Evolutionary conservation across 148 eudicot genomes (phyloP).

Genomic region (Rhododendron vialii): DNA sequence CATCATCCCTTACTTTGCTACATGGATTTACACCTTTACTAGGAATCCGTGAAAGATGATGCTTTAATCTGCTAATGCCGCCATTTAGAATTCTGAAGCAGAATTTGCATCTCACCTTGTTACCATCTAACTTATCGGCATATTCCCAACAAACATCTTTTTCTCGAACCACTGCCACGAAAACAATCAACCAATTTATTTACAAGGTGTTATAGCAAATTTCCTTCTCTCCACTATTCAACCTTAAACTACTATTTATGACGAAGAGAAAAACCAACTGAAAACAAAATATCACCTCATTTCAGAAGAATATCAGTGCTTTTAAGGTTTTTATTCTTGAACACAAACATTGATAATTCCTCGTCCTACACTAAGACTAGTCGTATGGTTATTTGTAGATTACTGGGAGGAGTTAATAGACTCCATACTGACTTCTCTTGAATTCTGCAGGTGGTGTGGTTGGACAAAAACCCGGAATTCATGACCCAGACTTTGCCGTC

Average conservation of each 20-base stretch:
- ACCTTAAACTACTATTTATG: not conserved
- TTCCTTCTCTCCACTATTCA: not conserved
- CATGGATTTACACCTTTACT: slow-evolving; percentile 98
- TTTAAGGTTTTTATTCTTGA: not conserved
- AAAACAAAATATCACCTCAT: not conserved
- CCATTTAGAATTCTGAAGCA: slow-evolving; percentile 79
- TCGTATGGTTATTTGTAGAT: not conserved
- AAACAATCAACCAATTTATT: not conserved
- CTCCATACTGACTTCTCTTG: not conserved
- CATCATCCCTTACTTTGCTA: slow-evolving; percentile 87
- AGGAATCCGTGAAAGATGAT: slow-evolving; percentile 90
- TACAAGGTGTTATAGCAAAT: not conserved
- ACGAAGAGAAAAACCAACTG: not conserved
- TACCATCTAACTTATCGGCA: slow-evolving; percentile 90
- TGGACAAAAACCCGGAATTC: not conserved
- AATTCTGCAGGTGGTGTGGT: not conserved
- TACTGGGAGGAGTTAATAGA: not conserved
- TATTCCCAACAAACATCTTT: slow-evolving; percentile 96
- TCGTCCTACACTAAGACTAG: not conserved
- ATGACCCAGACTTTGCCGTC: not conserved
- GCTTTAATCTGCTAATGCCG: slow-evolving; percentile 89
- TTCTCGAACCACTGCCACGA: slow-evolving; percentile 82
- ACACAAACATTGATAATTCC: not conserved
- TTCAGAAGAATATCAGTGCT: not conserved
- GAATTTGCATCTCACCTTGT: slow-evolving; percentile 93